Base-by-base conservation (phyloP, 257 asterid genomes). In the Fraxinus americana region DNA sequence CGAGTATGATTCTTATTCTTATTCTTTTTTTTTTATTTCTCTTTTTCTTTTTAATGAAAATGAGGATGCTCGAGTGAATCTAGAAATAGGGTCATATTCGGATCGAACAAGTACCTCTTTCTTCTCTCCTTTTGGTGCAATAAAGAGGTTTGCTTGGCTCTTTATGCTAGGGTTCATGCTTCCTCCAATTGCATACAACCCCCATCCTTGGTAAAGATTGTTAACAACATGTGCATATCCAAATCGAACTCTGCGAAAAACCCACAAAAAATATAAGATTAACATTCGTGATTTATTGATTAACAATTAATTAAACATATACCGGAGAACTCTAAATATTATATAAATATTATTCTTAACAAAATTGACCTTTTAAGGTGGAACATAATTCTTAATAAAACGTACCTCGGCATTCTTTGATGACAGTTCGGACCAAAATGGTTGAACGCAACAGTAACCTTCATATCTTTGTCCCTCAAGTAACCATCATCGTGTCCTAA, bases 181-280 rank as follows among this genome's bases (percentile, higher is more conserved):
- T 73, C 96, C 98, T 72, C 98, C 98, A 67, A 94, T 87, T 61
- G 98, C 98, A 54, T 94, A 94, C 41, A 66, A 63, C 14, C 97
- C 98, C 98, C 98, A 93, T 25, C 97, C 97, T 23, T 77, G 82
- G 82, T 94, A 94, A 9, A 90, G 81, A 76, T 90, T 94, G 88
- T 94, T 94, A 1, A 89, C 98, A 25, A 94, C 97, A 27, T 94
- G 98, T n/a, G 98, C 93, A 39, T 92, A 94, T 71, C 97, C 98
- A 36, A 88, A 88, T 19, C 97, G 91, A 45, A 94, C 83, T 87
- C 96, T 91, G 65, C 78, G 63, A 68, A 57, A 8, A 13, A 75
- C 10, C 43, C 65, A 30, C 57, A 2, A 61, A 61, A 25, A 7
- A 36, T 36, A 1, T 36, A 38, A 41, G 14, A 41, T 41, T 41